Evolutionary conservation across 495 filamentous ascomycete genomes (phyloP).

Genomic region (Beverwykella pulmonaria): DNA sequence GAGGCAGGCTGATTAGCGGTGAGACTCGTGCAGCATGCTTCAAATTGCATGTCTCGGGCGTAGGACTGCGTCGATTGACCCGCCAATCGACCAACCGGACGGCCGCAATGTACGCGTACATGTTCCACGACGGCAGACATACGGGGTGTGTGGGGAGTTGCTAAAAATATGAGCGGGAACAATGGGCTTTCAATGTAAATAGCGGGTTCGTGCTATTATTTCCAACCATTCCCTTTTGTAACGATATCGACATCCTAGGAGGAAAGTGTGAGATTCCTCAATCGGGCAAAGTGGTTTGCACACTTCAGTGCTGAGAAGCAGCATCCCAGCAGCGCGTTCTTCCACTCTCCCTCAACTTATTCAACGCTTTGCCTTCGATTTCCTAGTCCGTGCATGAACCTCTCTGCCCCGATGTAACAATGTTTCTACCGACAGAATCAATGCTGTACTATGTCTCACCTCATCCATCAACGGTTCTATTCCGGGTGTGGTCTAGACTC

Average conservation of each 20-base stretch:
- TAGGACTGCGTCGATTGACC: too few relatives aligned
- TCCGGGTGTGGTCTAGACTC: too few relatives aligned
- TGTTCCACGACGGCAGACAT: too few relatives aligned
- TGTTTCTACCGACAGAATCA: too few relatives aligned
- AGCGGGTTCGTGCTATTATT: background rate
- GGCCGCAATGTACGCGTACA: too few relatives aligned
- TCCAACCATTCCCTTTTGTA: background rate
- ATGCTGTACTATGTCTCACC: background rate
- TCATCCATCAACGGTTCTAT: background rate
- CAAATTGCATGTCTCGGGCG: too few relatives aligned
- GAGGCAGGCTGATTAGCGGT: too few relatives aligned
- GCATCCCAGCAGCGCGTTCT: background rate
- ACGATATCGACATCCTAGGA: background rate
- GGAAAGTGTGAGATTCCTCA: background rate
- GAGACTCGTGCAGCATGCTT: too few relatives aligned
- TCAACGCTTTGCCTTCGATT: background rate
- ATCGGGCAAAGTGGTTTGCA: background rate
- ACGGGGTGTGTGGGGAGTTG: too few relatives aligned
- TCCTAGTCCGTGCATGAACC: background rate
- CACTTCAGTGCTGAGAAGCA: background rate
- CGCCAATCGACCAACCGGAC: too few relatives aligned
- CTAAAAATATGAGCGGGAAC: too few relatives aligned
- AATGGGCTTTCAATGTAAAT: too few relatives aligned
- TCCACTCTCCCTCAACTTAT: background rate
- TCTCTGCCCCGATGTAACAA: background rate